Evolutionary conservation across 305 asterid genomes (phyloP), one percentile per base, ranked within the genome.

Genomic region (Fraxinus velutina): DNA sequence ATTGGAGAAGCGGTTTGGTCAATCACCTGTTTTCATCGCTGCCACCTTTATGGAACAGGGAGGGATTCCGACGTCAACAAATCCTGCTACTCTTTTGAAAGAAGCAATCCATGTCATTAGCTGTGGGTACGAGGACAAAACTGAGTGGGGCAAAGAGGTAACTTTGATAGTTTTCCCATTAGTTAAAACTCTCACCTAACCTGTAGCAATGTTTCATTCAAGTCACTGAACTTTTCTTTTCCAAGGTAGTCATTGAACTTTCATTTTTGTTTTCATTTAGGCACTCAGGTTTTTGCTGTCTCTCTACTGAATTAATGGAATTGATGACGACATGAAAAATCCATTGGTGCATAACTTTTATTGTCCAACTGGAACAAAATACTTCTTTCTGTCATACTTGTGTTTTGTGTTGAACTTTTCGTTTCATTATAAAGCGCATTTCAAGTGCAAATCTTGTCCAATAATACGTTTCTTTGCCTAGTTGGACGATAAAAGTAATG

Each of bases 61-160:
- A 50, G 86, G 88, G 76, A 84, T 86, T 64, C 88, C 88, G 3
- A 79, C 79, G 32, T 57, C 88, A 15, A 84, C 87, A 50, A 83
- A 81, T 83, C 78, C 87, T 27, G 85, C 83, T 52, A 80, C 83
- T 68, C 88, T 86, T 81, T 62, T 86, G 77, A 83, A 84, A 81
- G 88, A 86, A 84, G 88, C 88, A 32, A 83, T 86, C 39, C 88
- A 86, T 68, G 88, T 86, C 71, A 83, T 86, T 83, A 86, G 88
- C 78, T 86, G 88, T 80, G 88, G 88, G 52, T 86, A 86, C 8
- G 88, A 86, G 81, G 88, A 86, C 78, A 86, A 86, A 68, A 55
- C 88, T n/a, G 88, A 86, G 73, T 86, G 88, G 88, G 88, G 88
- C 64, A 82, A 82, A 82, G 85, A 82, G 85, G 82, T 82, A 75